Percentiles rank a stretch among this genome's conserved stretches.
These are phyloP conservation scores for Trametes versicolor DNA, from an alignment of 1,284 basidiomycete genomes.

Conservation along the genomic window DNA sequence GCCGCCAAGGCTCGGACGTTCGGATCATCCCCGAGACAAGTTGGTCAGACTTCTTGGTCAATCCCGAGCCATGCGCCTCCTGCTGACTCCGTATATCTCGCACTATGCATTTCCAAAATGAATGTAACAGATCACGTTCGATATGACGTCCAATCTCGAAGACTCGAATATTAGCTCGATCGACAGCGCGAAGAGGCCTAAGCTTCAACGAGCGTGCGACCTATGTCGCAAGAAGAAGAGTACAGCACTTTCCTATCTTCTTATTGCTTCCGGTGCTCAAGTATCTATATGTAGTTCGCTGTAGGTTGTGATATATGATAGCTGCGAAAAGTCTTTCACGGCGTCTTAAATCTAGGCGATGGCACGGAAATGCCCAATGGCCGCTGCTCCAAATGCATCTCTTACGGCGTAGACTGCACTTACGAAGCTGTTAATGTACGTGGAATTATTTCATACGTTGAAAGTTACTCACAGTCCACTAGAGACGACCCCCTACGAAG, in stretches of 20 bases:
- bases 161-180: not conserved
- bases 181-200: conserved; percentile 9
- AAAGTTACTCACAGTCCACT: not conserved
- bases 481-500: conserved; percentile 1
- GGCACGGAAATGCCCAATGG: conserved; percentile 65
- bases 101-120: too few species aligned
- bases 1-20: too few species aligned
- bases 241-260: too few species aligned
- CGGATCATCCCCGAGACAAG: too few species aligned
- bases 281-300: too few species aligned
- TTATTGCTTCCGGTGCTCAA: too few species aligned
- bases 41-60: too few species aligned
- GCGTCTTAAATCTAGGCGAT: conserved; percentile 35
- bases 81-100: too few species aligned
- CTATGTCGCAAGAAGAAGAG: conserved; percentile 21
- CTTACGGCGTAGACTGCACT: conserved; percentile 80
- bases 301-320: too few species aligned
- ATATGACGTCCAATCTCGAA: not conserved
- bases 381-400: conserved; percentile 81
- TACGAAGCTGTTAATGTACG: conserved; percentile 78
- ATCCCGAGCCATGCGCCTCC: too few species aligned
- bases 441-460: conserved; percentile 5
- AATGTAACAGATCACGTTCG: not conserved
- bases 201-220: conserved; percentile 17
- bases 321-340: too few species aligned